Base-by-base conservation (phyloP, 2,329 filamentous ascomycete species). In the Alternaria ventricosa region DNA sequence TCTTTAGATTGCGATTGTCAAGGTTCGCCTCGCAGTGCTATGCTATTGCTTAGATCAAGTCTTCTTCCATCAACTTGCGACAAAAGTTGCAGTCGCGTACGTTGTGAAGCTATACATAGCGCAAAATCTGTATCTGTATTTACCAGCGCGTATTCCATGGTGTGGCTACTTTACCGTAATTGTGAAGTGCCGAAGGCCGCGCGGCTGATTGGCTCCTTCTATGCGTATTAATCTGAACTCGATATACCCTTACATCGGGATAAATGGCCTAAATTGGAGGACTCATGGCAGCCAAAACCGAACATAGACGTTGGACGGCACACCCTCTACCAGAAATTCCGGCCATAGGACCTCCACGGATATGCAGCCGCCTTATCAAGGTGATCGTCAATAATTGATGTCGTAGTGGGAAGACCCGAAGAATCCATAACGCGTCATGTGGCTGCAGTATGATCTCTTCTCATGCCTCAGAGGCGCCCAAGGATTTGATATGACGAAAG, bases 151-250 rank as follows among this genome's bases (percentile, higher is more conserved):
- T 55, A 53, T 30, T 53, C 28, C 53, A 22, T 54, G 44, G 58
- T 46, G 55, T 50, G 7, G 28, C 45, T 70, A 71, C 70, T 74
- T 57, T 74, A 64, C 25, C 8, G 43, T 73, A 45, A 71, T 75
- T 73, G 64, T 47, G 46, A 41, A 43, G 44, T 64, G 50, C 20
- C 55, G 25, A 46, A 50, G 23, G 22, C 18, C 13, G 36, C 6
- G 23, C 9, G 33, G 63, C 50, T 71, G 65, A 71, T 75, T 75
- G 73, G 72, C 60, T 49, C 59, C 20, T 49, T 25, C 20, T 6
- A 44, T 25, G 43, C 33, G 20, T 55, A 55, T 67, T 69, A 74
- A 75, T 75, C 41, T 75, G 64, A 61, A 64, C 54, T 54, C 71
- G 62, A 65, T 70, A 68, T 70, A 64, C 46, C 46, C 28, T 44